Evolutionary conservation across 306 rosid species (phyloP).

Genomic region (Citrullus mucosospermus): DNA sequence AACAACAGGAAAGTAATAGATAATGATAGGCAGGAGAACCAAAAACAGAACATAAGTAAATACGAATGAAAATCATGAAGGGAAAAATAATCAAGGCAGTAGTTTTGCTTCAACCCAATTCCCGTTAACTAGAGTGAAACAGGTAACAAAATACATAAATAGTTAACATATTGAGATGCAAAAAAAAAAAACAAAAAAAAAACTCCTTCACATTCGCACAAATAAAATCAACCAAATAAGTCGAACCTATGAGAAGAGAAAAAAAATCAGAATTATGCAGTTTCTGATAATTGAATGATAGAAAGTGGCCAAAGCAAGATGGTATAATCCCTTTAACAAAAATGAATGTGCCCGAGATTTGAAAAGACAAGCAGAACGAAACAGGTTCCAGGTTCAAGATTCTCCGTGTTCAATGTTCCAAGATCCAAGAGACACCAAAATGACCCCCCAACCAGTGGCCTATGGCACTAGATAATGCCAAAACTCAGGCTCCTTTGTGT

Average conservation of each 20-base stretch:
- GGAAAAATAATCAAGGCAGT: background rate
- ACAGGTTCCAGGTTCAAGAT: background rate
- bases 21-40: background rate
- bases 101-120: no score
- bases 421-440: constrained; percentile 21
- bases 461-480: constrained; percentile 61
- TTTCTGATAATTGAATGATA: no score
- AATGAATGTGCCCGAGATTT: background rate
- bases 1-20: background rate
- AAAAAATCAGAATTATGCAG: no score
- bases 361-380: background rate
- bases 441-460: constrained; percentile 77
- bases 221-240: no score
- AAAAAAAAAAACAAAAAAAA: background rate
- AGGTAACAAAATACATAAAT: no score
- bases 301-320: background rate
- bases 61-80: background rate
- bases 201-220: background rate
- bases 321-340: background rate
- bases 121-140: background rate
- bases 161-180: background rate
- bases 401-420: background rate
- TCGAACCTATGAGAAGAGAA: no score
- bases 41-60: background rate
- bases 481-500: constrained; percentile 74